phyloP scores from a whole-genome alignment of 495 filamentous ascomycete species.

The Venustampulla echinocandica region DNA sequence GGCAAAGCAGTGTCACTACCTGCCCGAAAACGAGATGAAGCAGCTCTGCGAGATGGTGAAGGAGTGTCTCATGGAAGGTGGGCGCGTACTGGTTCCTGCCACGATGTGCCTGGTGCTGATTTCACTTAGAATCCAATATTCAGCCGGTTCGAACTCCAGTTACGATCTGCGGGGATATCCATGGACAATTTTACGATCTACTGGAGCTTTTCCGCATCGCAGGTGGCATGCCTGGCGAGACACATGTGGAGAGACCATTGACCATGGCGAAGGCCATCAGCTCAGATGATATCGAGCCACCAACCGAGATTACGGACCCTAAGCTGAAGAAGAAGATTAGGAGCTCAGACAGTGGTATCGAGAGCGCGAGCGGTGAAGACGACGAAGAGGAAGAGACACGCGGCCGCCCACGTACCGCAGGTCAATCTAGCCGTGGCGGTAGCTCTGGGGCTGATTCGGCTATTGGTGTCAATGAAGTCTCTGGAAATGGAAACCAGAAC shows the following conservation, averaged over 20 bases:
- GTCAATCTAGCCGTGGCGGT: slow-evolving; percentile 26
- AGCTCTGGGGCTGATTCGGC: slow-evolving; percentile 31
- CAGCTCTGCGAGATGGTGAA: slow-evolving; percentile 97
- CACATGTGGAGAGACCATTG: slow-evolving; percentile 52
- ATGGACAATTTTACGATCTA: slow-evolving; percentile 98
- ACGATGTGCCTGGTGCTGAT: neutral
- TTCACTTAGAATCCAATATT: slow-evolving; percentile 78
- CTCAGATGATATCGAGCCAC: slow-evolving; percentile 80
- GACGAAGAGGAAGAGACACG: slow-evolving; percentile 44
- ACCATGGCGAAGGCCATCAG: slow-evolving; percentile 51
- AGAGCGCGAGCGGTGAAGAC: slow-evolving; percentile 34
- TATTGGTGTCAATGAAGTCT: slow-evolving; percentile 34
- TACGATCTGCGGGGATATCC: slow-evolving; percentile 95
- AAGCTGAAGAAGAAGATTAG: slow-evolving; percentile 74
- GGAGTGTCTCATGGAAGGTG: slow-evolving; percentile 95
- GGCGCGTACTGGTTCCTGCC: slow-evolving; percentile 11
- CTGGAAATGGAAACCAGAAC: slow-evolving; percentile 63
- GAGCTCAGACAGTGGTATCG: slow-evolving; percentile 35
- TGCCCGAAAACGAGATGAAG: slow-evolving; percentile 95
- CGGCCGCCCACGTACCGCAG: slow-evolving; percentile 34
- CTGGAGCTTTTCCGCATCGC: slow-evolving; percentile 94
- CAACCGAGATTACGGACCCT: slow-evolving; percentile 74
- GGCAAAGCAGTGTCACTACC: slow-evolving; percentile 92
- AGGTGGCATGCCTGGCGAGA: slow-evolving; percentile 85
- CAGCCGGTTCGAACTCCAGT: slow-evolving; percentile 95